Percentiles rank a stretch among this genome's conserved stretches.
These are phyloP conservation scores for Panicum virgatum DNA, from an alignment of 202 grass and related monocot species.

Conservation along the genomic window DNA sequence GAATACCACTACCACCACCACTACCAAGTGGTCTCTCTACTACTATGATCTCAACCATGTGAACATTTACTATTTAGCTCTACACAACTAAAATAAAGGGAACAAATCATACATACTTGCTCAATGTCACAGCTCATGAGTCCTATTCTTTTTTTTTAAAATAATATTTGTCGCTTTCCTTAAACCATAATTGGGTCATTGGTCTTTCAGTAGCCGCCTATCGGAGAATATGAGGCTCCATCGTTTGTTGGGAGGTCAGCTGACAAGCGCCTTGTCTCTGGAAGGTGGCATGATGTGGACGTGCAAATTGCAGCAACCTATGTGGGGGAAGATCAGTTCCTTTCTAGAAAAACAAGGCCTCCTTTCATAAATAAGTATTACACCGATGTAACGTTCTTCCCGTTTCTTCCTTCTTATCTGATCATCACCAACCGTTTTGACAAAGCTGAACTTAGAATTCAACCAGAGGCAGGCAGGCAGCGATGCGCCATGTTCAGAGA, in stretches of 20 bases:
- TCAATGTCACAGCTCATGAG: not conserved
- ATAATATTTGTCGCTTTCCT: not conserved
- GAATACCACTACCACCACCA: not conserved
- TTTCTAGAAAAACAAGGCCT: not conserved
- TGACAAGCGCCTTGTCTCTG: constrained; percentile 16
- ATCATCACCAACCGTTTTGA: constrained; percentile 14
- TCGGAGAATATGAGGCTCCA: constrained; percentile 1
- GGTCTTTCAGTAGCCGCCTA: constrained; percentile 18
- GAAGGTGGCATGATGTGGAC: constrained; percentile 39
- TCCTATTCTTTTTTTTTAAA: not conserved
- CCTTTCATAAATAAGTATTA: not conserved
- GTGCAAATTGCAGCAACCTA: constrained; percentile 4
- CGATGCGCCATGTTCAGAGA: not conserved
- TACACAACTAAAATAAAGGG: not conserved
- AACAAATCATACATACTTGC: constrained; percentile 32
- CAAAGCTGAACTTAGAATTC: not conserved
- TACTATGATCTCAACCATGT: not conserved
- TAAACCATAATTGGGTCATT: not conserved
- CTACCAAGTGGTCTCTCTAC: not conserved
- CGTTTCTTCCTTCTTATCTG: not conserved
- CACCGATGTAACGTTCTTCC: not conserved
- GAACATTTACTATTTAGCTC: not conserved
- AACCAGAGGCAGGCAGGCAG: too few species aligned
- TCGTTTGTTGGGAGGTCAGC: constrained; percentile 30
- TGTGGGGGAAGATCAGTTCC: not conserved